A percentile compares a stretch with the other conserved stretches of the same genome.
Conservation (phyloP, 2,329 filamentous ascomycete species). For the Dactylonectria estremocensis region DNA sequence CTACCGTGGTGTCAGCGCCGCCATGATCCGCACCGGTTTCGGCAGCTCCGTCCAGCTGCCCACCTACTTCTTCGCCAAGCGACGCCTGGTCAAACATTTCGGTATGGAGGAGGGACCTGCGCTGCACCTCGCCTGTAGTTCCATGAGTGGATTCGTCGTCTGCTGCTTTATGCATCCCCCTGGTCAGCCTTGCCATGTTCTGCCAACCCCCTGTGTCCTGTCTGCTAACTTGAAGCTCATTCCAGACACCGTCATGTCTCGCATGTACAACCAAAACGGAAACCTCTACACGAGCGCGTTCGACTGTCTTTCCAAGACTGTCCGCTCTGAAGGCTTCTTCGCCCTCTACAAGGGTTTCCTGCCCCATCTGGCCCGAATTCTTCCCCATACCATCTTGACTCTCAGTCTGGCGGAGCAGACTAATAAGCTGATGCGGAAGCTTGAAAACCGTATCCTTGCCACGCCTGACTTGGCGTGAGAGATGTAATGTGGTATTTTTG, state of each 20-base stretch:
- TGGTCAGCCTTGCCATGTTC: conserved; percentile 65
- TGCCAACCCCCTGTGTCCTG: not conserved
- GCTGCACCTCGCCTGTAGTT: conserved; percentile 90
- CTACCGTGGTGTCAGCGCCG: conserved; percentile 91
- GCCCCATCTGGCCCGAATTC: conserved; percentile 92
- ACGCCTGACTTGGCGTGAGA: conserved; percentile 50
- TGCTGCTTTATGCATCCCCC: conserved; percentile 99
- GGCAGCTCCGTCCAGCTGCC: conserved; percentile 96
- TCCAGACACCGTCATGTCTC: conserved; percentile 95
- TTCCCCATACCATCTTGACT: conserved; percentile 96
- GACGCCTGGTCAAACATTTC: conserved; percentile 83
- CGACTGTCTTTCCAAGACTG: conserved; percentile 91
- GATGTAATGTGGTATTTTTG: not conserved
- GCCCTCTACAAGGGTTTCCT: conserved; percentile 99
- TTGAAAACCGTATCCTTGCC: conserved; percentile 75
- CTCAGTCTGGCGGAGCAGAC: conserved; percentile 96
- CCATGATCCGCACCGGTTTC: conserved; percentile 96
- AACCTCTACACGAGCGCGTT: conserved; percentile 96
- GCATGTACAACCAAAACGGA: conserved; percentile 98
- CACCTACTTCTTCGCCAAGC: conserved; percentile 98
- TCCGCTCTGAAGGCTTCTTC: conserved; percentile 90
- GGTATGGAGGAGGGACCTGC: conserved; percentile 93
- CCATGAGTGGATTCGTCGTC: conserved; percentile 93
- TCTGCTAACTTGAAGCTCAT: conserved; percentile 19
- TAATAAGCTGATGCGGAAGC: conserved; percentile 87